A percentile compares a stretch with the other conserved stretches of the same genome.
phyloP scores from a whole-genome alignment of 306 rosid genomes.

The Sicyos baderoa region DNA sequence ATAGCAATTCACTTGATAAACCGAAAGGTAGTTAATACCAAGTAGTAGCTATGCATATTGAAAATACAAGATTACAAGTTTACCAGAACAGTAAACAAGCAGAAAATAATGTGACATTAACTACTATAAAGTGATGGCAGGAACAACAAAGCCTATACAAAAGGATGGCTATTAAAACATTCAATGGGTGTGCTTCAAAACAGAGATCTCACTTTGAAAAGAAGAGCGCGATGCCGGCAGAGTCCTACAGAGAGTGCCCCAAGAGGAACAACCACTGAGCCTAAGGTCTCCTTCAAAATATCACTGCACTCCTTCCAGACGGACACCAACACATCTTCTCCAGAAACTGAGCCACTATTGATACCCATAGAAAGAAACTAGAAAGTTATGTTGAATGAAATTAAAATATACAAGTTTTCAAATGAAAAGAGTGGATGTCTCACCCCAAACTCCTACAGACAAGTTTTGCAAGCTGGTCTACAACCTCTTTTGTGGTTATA shows the following conservation, averaged over 20 bases:
- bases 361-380: slow-evolving; percentile 31
- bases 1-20: background rate
- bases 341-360: slow-evolving; percentile 87
- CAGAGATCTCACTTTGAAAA: slow-evolving; percentile 75
- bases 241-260: slow-evolving; percentile 89
- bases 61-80: background rate
- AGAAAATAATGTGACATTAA: background rate
- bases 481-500: slow-evolving; percentile 71
- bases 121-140: background rate
- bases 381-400: slow-evolving; percentile 28
- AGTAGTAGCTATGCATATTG: background rate
- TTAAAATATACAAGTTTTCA: slow-evolving; percentile 21
- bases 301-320: slow-evolving; percentile 73
- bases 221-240: slow-evolving; percentile 89
- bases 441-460: slow-evolving; percentile 90
- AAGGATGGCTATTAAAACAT: background rate
- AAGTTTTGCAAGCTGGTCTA: slow-evolving; percentile 84
- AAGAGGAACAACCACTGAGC: slow-evolving; percentile 89
- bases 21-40: background rate
- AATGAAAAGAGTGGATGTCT: slow-evolving; percentile 34
- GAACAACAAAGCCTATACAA: background rate
- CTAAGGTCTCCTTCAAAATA: slow-evolving; percentile 72
- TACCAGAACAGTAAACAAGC: background rate
- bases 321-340: slow-evolving; percentile 58
- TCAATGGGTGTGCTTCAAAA: background rate